Evolutionary conservation across 1,284 basidiomycete species (phyloP).

Genomic region (Tylopilus sp.): DNA sequence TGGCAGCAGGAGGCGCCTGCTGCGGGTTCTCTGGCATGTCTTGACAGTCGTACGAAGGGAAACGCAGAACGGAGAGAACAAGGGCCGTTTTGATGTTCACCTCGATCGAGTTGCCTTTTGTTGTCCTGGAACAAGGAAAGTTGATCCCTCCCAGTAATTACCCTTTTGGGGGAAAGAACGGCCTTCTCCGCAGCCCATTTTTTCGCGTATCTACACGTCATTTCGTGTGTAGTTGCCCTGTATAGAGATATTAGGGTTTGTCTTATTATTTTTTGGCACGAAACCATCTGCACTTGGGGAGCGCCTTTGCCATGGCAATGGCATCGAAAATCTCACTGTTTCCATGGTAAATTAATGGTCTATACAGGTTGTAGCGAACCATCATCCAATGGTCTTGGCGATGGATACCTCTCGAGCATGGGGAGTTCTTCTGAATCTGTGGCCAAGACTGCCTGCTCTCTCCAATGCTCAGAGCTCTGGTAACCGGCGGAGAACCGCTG

Average conservation of each 20-base stretch:
- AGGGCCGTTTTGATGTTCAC: conserved; percentile 7
- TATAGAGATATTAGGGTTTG: background rate
- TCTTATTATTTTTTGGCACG: no score
- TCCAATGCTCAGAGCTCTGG: no score
- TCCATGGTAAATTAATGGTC: conserved; percentile 9
- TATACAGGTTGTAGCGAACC: no score
- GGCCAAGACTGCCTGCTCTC: no score
- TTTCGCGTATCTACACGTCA: conserved; percentile 2
- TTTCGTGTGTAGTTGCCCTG: conserved; percentile 10
- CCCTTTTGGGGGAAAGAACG: conserved; percentile 9
- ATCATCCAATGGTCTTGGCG: no score
- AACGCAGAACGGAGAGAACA: conserved; percentile 14
- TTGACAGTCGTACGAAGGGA: background rate
- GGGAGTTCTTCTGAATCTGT: no score
- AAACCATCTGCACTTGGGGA: no score
- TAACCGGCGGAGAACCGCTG: no score
- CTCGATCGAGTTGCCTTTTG: conserved; percentile 11
- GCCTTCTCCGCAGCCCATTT: background rate
- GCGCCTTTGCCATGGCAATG: conserved; percentile 6
- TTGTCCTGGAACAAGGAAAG: conserved; percentile 24
- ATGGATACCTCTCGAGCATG: no score
- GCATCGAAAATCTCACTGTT: conserved; percentile 8
- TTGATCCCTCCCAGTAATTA: conserved; percentile 1
- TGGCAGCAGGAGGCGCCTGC: conserved; percentile 9
- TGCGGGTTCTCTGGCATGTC: conserved; percentile 29